A percentile compares a stretch with the other conserved stretches of the same genome.
These are phyloP conservation scores for Naganishia onofrii DNA, from an alignment of 768 basidiomycete species.

Conservation along the genomic window DNA sequence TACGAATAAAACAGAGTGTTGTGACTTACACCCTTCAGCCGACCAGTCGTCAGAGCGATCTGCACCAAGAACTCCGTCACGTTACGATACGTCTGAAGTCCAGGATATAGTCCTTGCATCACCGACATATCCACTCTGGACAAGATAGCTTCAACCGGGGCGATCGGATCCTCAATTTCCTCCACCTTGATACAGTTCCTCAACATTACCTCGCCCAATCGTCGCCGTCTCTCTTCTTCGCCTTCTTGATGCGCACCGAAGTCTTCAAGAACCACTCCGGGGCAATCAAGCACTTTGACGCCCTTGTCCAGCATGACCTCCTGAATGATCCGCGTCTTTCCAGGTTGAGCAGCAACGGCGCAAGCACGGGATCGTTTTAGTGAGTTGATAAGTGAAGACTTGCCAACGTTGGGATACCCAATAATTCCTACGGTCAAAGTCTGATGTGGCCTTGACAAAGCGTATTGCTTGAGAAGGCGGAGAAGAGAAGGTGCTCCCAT, in stretches of 20 bases:
- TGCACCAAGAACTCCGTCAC: conserved; percentile 84
- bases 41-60: conserved; percentile 76
- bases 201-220: conserved; percentile 64
- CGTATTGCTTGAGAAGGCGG: conserved; percentile 67
- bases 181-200: conserved; percentile 88
- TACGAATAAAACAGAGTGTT: not conserved
- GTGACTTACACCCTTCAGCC: conserved; percentile 69
- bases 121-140: conserved; percentile 66
- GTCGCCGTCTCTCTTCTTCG: conserved; percentile 52
- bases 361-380: conserved; percentile 58
- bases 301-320: conserved; percentile 89
- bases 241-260: conserved; percentile 50
- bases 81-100: conserved; percentile 68
- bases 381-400: conserved; percentile 53
- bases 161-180: conserved; percentile 83
- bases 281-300: conserved; percentile 87
- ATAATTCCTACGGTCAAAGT: conserved; percentile 52
- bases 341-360: conserved; percentile 87
- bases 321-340: conserved; percentile 88
- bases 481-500: conserved; percentile 60
- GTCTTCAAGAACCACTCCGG: conserved; percentile 94
- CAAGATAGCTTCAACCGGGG: conserved; percentile 85
- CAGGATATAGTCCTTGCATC: conserved; percentile 77
- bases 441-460: conserved; percentile 50
- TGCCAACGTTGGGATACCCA: conserved; percentile 54